These are phyloP conservation scores for Seiridium unicorne DNA, from an alignment of 2,329 filamentous ascomycete species.

Conservation along the genomic window DNA sequence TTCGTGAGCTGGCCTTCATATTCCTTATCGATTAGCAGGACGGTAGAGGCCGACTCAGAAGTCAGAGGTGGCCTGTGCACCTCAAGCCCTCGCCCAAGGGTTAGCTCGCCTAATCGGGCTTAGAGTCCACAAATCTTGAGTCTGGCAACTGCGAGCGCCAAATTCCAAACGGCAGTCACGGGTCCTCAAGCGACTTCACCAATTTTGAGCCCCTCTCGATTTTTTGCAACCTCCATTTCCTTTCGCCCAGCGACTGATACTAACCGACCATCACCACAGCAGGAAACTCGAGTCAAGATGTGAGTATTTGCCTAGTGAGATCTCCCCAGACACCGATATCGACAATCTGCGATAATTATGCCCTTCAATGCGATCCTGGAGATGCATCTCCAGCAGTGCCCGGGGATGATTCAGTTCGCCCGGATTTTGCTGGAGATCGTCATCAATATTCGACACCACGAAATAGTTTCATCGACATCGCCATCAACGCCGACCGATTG, in stretches of 20 bases:
- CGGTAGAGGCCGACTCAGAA: background rate
- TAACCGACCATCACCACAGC: conserved; percentile 6
- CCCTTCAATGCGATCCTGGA: background rate
- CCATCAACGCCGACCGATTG: background rate
- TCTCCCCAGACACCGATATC: background rate
- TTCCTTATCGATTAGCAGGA: no score
- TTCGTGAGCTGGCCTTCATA: no score
- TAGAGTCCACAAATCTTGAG: conserved; percentile 8
- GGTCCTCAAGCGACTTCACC: conserved; percentile 3
- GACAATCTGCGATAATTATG: background rate
- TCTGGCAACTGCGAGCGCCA: conserved; percentile 3
- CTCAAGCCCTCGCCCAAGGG: conserved; percentile 7
- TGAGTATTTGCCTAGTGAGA: conserved; percentile 4
- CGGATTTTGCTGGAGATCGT: background rate
- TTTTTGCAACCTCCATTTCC: conserved; percentile 7
- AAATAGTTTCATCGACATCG: background rate
- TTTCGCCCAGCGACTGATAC: conserved; percentile 5
- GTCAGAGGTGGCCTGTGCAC: background rate
- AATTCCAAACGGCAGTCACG: conserved; percentile 7
- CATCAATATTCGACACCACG: background rate
- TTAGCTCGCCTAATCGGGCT: conserved; percentile 10
- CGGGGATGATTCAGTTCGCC: background rate
- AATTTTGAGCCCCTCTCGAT: conserved; percentile 11
- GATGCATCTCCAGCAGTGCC: background rate
- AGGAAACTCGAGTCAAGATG: conserved; percentile 5